A percentile compares a stretch with the other conserved stretches of the same genome.
Conservation (phyloP, 2,329 filamentous ascomycete genomes). For the Raffaelea albimanens region DNA sequence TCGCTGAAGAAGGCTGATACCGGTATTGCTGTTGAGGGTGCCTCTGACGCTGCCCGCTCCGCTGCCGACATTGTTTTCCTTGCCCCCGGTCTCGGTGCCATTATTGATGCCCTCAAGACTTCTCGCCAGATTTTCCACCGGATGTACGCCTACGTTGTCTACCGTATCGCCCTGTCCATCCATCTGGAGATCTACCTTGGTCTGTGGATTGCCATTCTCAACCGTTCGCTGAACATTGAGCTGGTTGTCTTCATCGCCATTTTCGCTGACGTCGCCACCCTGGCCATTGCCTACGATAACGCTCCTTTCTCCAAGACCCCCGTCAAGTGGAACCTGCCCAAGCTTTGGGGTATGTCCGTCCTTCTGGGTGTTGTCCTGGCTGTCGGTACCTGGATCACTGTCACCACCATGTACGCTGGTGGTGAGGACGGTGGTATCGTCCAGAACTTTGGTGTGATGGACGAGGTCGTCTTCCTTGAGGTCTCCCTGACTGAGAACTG, state of each 20-base stretch:
- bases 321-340: constrained; percentile 92
- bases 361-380: constrained; percentile 74
- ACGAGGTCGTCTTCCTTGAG: constrained; percentile 79
- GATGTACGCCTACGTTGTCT: constrained; percentile 94
- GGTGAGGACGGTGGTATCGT: constrained; percentile 71
- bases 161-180: constrained; percentile 85
- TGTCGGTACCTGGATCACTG: constrained; percentile 77
- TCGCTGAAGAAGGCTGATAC: constrained; percentile 94
- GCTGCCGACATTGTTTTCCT: constrained; percentile 92
- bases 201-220: constrained; percentile 83
- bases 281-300: constrained; percentile 90
- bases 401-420: constrained; percentile 71
- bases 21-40: constrained; percentile 88
- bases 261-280: constrained; percentile 84
- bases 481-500: constrained; percentile 90
- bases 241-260: constrained; percentile 91
- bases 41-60: constrained; percentile 82
- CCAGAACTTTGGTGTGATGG: constrained; percentile 76
- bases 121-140: constrained; percentile 93
- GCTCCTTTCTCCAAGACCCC: constrained; percentile 77
- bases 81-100: constrained; percentile 80
- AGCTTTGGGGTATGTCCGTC: constrained; percentile 88
- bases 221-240: constrained; percentile 74
- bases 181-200: constrained; percentile 88
- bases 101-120: constrained; percentile 87